Base-by-base conservation (phyloP, 805 yeast genomes). In the Saturnispora halmiae region DNA sequence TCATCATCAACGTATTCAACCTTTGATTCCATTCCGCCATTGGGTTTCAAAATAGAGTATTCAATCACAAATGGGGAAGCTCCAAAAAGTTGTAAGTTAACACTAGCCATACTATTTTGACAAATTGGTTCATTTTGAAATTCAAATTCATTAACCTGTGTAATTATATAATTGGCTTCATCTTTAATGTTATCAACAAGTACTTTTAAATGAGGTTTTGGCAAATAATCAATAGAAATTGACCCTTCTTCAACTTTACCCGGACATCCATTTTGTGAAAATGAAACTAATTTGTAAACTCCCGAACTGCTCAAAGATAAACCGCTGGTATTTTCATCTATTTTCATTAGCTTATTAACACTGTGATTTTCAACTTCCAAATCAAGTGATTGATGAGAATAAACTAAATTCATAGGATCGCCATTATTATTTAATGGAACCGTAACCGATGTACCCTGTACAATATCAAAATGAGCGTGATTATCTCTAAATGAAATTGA, bases 11-110 rank as follows among this genome's bases (percentile, higher is more conserved):
- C 72, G 38, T 75, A 76, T 20, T 66, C 48, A 47, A 54, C 19
- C 51, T 47, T 44, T 47, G 55, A 39, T 55, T 58, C 76, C 4
- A 55, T 37, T 25, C 54, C 59, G 1, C 85, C 85, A 51, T 61
- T 65, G 6, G 92, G 88, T 30, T 68, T 60, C 21, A 61, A 61
- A 13, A 82, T 59, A n/a, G 74, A 72, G 55, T 86, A 85, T 30
- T 73, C 76, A 20, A 87, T 62, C n/a, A 72, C 59, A 48, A 85
- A 85, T 19, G 84, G 80, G 1, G 73, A 69, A 34, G 70, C 73
- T 14, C 88, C 88, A 18, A 65, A 55, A 8, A 78, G 56, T 42
- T 72, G 61, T 14, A 82, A 43, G 9, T 50, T 54, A 22, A 59
- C 39, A 1, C 50, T 40, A 3, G 50, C 57, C 3, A 49, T 37